Evolutionary conservation across 257 asterid species (phyloP), one percentile per base, ranked within the genome.

Genomic region (Gynochthodes officinalis): DNA sequence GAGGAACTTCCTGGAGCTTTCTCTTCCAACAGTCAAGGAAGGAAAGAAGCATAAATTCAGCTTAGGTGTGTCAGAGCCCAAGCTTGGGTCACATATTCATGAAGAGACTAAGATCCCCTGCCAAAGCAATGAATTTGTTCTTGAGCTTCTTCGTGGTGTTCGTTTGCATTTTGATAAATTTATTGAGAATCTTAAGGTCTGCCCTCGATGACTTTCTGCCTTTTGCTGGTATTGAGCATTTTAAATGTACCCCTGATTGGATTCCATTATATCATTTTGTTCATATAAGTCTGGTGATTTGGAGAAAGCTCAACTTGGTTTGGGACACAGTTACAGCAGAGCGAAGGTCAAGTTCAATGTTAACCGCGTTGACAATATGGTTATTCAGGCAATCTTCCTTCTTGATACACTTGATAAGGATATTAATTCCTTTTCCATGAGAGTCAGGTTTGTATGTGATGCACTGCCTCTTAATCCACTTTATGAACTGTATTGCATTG

Each of bases 331-430:
- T 82, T 91, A 91, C 83, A 94, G 99, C 87, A 81, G 99, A 69
- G 96, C 99, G 35, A 94, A 94, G 88, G 97, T 91, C 81, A 91
- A 94, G 81, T 94, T 94, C 77, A 94, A 94, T 72, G 99, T 94
- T 72, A 94, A 94, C 75, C 95, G 99, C 42, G 99, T 91, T 2
- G 99, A 94, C 78, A 94, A 91, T 78, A 94, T 91, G 97, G 97
- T 94, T 77, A 94, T 90, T 75, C 97, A 91, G 85, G 97, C 99
- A 15, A 94, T 94, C 80, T 90, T 91, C 83, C 81, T 89, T 33
- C 97, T 94, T 37, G 99, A 94, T 77, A 94, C 99, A 27, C 97
- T 94, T 72, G 97, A 94, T 71, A 94, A 94, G 82, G 99, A 94
- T 82, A 52, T 94, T 76, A 94, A 94, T 80, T 77, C 99, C 52